A percentile compares a stretch with the other conserved stretches of the same genome.
Evolutionary conservation across 2,329 filamentous ascomycete genomes (phyloP).

Genomic region (Cladobotryum mycophilum): DNA sequence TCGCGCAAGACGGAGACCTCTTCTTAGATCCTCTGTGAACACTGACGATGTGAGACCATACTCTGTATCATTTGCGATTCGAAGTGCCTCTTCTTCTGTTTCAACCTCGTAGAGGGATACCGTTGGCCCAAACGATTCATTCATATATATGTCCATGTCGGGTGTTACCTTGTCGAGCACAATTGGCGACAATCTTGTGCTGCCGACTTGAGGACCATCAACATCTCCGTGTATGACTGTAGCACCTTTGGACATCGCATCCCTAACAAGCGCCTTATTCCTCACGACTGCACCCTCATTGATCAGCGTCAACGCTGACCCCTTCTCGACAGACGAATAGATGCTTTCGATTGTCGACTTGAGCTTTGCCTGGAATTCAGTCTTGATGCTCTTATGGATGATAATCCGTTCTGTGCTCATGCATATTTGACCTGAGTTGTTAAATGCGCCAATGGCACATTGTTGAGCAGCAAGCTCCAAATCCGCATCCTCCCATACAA

Average conservation of each 20-base stretch:
- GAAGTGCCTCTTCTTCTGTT: constrained; percentile 63
- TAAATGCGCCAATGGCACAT: constrained; percentile 63
- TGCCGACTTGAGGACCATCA: constrained; percentile 24
- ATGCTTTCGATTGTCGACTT: constrained; percentile 33
- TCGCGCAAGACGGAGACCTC: constrained; percentile 51
- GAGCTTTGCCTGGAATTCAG: constrained; percentile 40
- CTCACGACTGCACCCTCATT: constrained; percentile 59
- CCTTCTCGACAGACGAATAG: constrained; percentile 24
- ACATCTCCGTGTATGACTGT: constrained; percentile 36
- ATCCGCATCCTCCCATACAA: constrained; percentile 75
- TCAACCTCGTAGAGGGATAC: constrained; percentile 61
- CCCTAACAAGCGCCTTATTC: constrained; percentile 59
- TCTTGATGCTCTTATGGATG: constrained; percentile 43
- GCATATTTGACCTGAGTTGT: constrained; percentile 75
- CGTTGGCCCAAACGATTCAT: constrained; percentile 71
- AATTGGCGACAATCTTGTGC: constrained; percentile 52
- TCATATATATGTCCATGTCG: constrained; percentile 68
- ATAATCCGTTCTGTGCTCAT: constrained; percentile 76
- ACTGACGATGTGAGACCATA: constrained; percentile 68
- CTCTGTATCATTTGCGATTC: constrained; percentile 72
- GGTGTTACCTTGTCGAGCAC: constrained; percentile 57
- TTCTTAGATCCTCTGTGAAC: constrained; percentile 62
- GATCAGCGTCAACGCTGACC: constrained; percentile 56
- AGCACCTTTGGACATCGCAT: constrained; percentile 63
- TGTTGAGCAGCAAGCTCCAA: constrained; percentile 62